These are phyloP conservation scores for Cardamine resedifolia DNA, from an alignment of 345 rosid species.

Conservation along the genomic window DNA sequence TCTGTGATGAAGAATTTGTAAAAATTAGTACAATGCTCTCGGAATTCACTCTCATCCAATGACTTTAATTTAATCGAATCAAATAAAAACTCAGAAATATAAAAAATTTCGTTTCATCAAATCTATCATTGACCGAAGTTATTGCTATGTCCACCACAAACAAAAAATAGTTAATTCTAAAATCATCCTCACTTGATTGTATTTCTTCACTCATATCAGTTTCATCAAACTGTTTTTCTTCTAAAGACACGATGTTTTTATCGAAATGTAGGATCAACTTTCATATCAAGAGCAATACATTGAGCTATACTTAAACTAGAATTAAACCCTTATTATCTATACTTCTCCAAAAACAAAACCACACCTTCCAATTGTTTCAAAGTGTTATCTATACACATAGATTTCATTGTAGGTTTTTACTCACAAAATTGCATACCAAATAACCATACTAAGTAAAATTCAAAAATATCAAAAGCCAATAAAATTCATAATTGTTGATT, in stretches of 20 bases:
- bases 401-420: no score
- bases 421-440: no score
- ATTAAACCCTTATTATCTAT: neutral
- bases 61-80: neutral
- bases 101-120: neutral
- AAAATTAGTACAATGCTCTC: neutral
- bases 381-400: no score
- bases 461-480: no score
- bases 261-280: neutral
- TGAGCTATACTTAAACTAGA: neutral
- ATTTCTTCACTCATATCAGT: no score
- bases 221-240: no score
- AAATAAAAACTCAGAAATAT: neutral
- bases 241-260: no score
- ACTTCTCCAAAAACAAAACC: no score
- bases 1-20: no score
- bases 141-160: neutral
- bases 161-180: neutral
- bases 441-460: no score
- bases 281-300: neutral
- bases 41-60: neutral
- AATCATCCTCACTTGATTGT: neutral
- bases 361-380: neutral
- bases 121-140: neutral
- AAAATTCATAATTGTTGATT: no score